Conservation (phyloP, 2,329 filamentous ascomycete species). For the Pyrenophora graminea region DNA sequence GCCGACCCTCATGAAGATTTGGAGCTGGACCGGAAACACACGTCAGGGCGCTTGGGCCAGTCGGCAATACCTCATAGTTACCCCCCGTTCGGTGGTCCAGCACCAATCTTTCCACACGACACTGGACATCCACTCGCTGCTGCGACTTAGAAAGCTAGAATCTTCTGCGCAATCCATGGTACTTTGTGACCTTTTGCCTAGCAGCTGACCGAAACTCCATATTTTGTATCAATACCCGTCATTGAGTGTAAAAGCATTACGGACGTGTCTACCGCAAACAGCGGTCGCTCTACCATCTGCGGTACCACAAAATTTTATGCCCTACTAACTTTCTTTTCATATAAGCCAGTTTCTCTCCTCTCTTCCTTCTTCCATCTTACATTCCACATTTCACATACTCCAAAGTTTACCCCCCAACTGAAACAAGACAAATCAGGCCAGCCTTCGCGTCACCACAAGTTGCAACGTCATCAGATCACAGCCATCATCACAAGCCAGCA, state of each 20-base stretch:
- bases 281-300: not conserved
- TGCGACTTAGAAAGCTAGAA: no score
- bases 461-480: conserved; percentile 40
- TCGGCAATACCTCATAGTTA: no score
- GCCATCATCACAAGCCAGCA: conserved; percentile 22
- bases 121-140: no score
- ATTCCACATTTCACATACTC: not conserved
- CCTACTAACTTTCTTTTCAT: not conserved
- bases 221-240: no score
- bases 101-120: no score
- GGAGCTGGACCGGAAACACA: conserved; percentile 13
- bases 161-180: no score
- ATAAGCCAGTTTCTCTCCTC: not conserved
- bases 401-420: conserved; percentile 6
- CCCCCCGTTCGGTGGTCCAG: no score
- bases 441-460: conserved; percentile 13
- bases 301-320: not conserved
- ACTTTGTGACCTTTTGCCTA: no score
- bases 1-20: conserved; percentile 23
- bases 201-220: no score
- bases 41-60: conserved; percentile 10
- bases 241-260: no score
- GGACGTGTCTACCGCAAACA: not conserved
- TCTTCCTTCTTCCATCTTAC: conserved; percentile 1
- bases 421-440: conserved; percentile 24